Evolutionary conservation across 192 early-diverging fungal species (phyloP).

Genomic region (Umbelopsis sp.): DNA sequence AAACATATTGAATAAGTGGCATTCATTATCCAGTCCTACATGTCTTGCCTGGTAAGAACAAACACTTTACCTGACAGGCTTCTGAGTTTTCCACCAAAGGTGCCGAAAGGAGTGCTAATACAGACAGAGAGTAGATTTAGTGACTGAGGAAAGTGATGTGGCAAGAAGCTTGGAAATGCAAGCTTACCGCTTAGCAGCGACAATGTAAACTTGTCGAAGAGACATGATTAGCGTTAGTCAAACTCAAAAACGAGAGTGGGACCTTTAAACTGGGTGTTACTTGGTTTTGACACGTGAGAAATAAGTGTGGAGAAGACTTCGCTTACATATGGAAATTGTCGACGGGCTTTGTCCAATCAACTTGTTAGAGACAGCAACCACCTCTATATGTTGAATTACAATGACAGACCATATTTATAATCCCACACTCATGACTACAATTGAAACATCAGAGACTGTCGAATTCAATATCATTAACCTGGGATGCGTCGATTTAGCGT

Average conservation of each 20-base stretch:
- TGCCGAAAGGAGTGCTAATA: conserved; percentile 76
- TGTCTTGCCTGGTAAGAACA: background rate
- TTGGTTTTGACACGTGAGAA: background rate
- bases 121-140: conserved; percentile 12
- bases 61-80: conserved; percentile 69
- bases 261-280: background rate
- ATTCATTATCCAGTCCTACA: background rate
- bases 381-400: too few relatives aligned
- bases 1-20: background rate
- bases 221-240: conserved; percentile 37
- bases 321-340: too few relatives aligned
- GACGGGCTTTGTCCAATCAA: too few relatives aligned
- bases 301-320: background rate
- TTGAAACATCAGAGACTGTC: too few relatives aligned
- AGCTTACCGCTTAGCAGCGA: conserved; percentile 68
- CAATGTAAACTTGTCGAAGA: conserved; percentile 65
- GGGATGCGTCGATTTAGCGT: too few relatives aligned
- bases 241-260: background rate
- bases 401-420: too few relatives aligned
- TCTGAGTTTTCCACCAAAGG: conserved; percentile 94
- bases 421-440: too few relatives aligned
- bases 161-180: background rate
- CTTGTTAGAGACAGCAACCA: too few relatives aligned
- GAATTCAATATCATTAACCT: too few relatives aligned
- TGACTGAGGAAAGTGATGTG: background rate